phyloP scores from a whole-genome alignment of 2,329 filamentous ascomycete genomes.

The Thielaviopsis musarum region DNA sequence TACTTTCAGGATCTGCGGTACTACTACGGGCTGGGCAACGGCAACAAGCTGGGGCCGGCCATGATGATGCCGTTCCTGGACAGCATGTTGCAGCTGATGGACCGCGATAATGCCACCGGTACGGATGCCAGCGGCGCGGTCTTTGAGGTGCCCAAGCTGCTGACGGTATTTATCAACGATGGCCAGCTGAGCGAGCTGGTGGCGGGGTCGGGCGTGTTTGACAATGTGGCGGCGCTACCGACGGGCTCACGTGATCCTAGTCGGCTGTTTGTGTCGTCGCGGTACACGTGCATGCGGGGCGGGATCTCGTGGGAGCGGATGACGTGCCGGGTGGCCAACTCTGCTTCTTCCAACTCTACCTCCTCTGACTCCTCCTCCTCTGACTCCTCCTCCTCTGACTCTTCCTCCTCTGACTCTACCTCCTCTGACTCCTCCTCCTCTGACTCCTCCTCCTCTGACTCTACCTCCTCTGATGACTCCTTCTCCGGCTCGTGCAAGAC shows the following conservation, averaged over 20 bases:
- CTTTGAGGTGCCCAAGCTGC: conserved; percentile 36
- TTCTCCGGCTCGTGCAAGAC: conserved; percentile 2
- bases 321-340: conserved; percentile 25
- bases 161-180: conserved; percentile 48
- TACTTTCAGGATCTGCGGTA: conserved; percentile 53
- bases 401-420: conserved; percentile 8
- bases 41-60: conserved; percentile 32
- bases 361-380: background rate
- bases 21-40: conserved; percentile 47
- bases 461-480: background rate
- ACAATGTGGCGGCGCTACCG: conserved; percentile 33
- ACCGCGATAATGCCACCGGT: conserved; percentile 32
- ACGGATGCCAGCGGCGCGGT: conserved; percentile 26
- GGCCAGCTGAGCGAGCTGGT: conserved; percentile 47
- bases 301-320: conserved; percentile 48
- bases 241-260: conserved; percentile 27
- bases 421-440: background rate
- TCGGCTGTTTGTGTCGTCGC: conserved; percentile 36
- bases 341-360: conserved; percentile 6
- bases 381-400: background rate
- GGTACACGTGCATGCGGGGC: conserved; percentile 45
- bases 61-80: conserved; percentile 47
- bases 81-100: conserved; percentile 34
- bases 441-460: background rate
- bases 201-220: conserved; percentile 43